Evolutionary conservation across 345 rosid species (phyloP), one percentile per base, ranked within the genome.

Genomic region (Melaleuca alternifolia): DNA sequence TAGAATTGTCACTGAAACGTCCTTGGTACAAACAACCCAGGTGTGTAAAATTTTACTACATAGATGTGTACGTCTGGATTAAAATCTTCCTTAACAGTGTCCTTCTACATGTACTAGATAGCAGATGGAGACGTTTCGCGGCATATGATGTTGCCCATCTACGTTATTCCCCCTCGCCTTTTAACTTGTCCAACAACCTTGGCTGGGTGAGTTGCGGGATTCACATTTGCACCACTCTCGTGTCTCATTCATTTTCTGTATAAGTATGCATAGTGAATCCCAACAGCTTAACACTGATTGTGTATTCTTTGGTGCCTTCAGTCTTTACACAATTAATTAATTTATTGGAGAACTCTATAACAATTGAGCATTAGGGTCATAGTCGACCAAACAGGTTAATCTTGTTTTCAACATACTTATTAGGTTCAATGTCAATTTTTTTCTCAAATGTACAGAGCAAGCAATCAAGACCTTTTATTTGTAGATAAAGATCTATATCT

Each of bases 11-110:
- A 93, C 95, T 13, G 99, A 97, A 90, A 96, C 96, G 46, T 97
- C 99, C 79, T 91, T 96, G 91, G 92, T 96, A 90, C 98, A 96
- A 92, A 93, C 97, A 46, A 96, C 98, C 14, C 98, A 97, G 98
- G 98, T 87, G 86, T 79, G 89, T 81, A 37, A 71, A 71, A 33
- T 71, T 71, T 16, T 71, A 33, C 24, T 71, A 33, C 33, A 33
- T 16, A 71, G 79, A 71, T 71, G 48, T 71, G 33, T 71, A 33
- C 16, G 41, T 16, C 46, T 71, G 79, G 79, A 71, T 87, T 83
- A 28, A 87, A 24, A 26, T 23, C 33, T 57, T 37, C 56, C 44
- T 62, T 54, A 71, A 71, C 46, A 65, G 18, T 20, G 24, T 71
- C 48, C 79, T 71, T 87, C 48, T 11, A 89, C 48, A 54, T 88